Evolutionary conservation across 2,329 filamentous ascomycete species (phyloP).

Genomic region (Fusarium paranaense): DNA sequence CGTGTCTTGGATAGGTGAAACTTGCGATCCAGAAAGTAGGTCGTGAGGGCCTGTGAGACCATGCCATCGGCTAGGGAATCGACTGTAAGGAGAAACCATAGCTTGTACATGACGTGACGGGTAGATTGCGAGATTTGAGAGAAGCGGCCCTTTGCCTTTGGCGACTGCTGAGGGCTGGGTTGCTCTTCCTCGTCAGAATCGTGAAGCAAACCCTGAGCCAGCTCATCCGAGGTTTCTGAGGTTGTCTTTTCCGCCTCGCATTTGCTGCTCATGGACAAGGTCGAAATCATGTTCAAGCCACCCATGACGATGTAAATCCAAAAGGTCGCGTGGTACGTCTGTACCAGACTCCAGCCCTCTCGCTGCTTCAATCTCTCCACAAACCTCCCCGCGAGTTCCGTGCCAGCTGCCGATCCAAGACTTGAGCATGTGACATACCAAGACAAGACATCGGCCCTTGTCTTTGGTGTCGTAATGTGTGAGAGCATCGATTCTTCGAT

Average conservation of each 20-base stretch:
- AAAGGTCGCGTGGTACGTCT: conserved; percentile 69
- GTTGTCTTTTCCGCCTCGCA: conserved; percentile 60
- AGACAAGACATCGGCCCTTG: conserved; percentile 71
- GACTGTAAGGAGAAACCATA: conserved; percentile 73
- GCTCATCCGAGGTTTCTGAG: conserved; percentile 33
- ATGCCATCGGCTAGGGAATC: conserved; percentile 76
- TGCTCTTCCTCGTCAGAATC: conserved; percentile 31
- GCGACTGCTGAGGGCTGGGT: background rate
- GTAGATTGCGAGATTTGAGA: conserved; percentile 69
- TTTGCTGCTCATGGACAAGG: conserved; percentile 58
- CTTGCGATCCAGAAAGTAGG: conserved; percentile 68
- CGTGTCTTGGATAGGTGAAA: conserved; percentile 67
- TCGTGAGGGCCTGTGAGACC: conserved; percentile 68
- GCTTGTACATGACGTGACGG: conserved; percentile 68
- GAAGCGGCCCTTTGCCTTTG: conserved; percentile 51
- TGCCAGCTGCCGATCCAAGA: conserved; percentile 67
- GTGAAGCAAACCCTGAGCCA: conserved; percentile 40
- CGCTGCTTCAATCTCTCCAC: conserved; percentile 59
- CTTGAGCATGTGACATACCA: conserved; percentile 72
- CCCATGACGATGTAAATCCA: conserved; percentile 70
- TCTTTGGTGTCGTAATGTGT: conserved; percentile 66
- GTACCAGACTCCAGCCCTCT: conserved; percentile 61
- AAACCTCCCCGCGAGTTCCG: conserved; percentile 62
- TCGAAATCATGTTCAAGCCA: conserved; percentile 59
- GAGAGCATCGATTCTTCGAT: conserved; percentile 75